Conservation (phyloP, 495 filamentous ascomycete species). For the Thozetella sp. region DNA sequence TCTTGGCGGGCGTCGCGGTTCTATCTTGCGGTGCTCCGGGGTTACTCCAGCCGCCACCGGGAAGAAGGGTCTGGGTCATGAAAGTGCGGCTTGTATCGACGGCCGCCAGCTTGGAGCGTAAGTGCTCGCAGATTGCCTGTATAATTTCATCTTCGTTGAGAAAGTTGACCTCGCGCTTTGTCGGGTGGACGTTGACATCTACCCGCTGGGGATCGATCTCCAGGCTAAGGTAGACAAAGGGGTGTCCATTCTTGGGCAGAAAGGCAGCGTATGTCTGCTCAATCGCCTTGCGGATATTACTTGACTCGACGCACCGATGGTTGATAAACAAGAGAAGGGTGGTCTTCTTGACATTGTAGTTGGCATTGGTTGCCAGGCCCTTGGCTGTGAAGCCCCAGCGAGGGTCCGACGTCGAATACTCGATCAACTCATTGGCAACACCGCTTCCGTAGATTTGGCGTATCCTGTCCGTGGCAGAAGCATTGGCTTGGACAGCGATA, state of each 20-base stretch:
- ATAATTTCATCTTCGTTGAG: constrained; percentile 98
- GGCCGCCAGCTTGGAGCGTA: constrained; percentile 77
- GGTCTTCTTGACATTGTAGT: constrained; percentile 93
- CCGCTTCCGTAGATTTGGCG: constrained; percentile 85
- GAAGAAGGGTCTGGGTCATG: constrained; percentile 87
- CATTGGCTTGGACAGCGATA: constrained; percentile 73
- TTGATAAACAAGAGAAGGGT: constrained; percentile 95
- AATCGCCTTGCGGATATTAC: constrained; percentile 82
- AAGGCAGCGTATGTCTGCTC: constrained; percentile 92
- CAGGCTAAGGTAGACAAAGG: constrained; percentile 90
- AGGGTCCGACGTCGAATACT: constrained; percentile 71
- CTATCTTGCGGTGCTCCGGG: constrained; percentile 28
- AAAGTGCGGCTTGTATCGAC: constrained; percentile 96
- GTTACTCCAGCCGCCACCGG: constrained; percentile 55
- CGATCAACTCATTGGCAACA: constrained; percentile 87
- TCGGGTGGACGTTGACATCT: constrained; percentile 98
- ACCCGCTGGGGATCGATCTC: constrained; percentile 93
- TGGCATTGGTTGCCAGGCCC: constrained; percentile 89
- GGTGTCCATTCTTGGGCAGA: constrained; percentile 92
- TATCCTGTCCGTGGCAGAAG: constrained; percentile 78
- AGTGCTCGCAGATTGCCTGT: constrained; percentile 80
- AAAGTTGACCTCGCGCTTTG: constrained; percentile 97
- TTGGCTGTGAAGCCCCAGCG: constrained; percentile 82
- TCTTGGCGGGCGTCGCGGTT: constrained; percentile 31
- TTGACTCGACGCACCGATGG: constrained; percentile 93